These are phyloP conservation scores for Cenchrus purpureus DNA, from an alignment of 176 grass and related monocot genomes.

Conservation along the genomic window DNA sequence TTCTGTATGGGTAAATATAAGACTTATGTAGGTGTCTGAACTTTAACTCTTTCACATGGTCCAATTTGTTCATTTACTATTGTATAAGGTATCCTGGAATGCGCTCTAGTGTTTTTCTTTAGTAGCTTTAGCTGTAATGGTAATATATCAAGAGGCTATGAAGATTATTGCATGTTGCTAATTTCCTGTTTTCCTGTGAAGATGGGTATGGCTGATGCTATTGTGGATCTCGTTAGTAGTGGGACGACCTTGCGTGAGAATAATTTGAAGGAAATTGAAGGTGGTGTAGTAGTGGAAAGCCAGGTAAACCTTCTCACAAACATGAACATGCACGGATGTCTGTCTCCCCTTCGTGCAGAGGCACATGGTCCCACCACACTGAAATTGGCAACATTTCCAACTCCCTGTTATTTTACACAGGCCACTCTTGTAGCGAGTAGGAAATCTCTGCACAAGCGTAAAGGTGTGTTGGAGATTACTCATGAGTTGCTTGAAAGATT, in stretches of 20 bases:
- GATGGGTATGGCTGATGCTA: constrained; percentile 98
- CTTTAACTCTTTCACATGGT: neutral
- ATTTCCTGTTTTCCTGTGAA: constrained; percentile 39
- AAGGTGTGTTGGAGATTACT: constrained; percentile 82
- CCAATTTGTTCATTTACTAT: neutral
- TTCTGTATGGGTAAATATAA: constrained; percentile 4
- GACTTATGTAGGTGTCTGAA: neutral
- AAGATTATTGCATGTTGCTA: constrained; percentile 21
- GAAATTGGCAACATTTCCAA: neutral
- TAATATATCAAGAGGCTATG: neutral
- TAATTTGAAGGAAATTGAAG: constrained; percentile 96
- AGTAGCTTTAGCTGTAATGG: neutral
- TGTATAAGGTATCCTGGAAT: constrained; percentile 26
- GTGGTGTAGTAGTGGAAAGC: constrained; percentile 85
- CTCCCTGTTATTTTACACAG: constrained; percentile 50
- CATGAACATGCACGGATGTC: neutral
- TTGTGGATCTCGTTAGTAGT: constrained; percentile 98
- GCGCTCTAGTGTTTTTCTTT: neutral
- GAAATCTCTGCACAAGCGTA: constrained; percentile 67
- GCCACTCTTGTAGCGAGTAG: constrained; percentile 89
- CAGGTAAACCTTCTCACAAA: constrained; percentile 58
- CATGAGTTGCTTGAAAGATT: constrained; percentile 98
- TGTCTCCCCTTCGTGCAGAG: too few relatives aligned
- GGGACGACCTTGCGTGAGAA: constrained; percentile 93
- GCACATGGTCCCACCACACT: neutral